A percentile compares a stretch with the other conserved stretches of the same genome.
Evolutionary conservation across 805 yeast genomes (phyloP).

Genomic region (Saccharomycopsis fodiens): DNA sequence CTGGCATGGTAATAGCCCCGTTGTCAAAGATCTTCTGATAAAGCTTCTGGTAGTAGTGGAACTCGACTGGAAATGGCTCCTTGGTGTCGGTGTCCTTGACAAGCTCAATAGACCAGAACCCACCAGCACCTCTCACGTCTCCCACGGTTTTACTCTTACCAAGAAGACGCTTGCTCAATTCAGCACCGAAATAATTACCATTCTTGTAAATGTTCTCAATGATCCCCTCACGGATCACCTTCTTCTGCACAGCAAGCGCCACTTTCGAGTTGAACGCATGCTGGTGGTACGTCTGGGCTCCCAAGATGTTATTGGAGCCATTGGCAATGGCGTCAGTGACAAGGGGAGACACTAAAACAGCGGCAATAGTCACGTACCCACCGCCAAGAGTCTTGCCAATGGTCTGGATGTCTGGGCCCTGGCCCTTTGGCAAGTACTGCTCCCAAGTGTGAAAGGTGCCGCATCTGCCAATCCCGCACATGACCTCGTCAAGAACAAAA

Average conservation of each 20-base stretch:
- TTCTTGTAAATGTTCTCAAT: constrained; percentile 36
- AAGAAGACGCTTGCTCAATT: constrained; percentile 30
- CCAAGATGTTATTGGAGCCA: constrained; percentile 35
- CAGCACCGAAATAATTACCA: constrained; percentile 37
- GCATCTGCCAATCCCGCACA: constrained; percentile 51
- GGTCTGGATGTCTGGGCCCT: constrained; percentile 40
- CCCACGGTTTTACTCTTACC: constrained; percentile 37
- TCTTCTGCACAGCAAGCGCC: constrained; percentile 39
- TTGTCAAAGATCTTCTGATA: constrained; percentile 32
- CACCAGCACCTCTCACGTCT: constrained; percentile 57
- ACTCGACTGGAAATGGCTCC: constrained; percentile 35
- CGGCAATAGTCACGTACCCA: constrained; percentile 44
- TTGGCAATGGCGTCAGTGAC: constrained; percentile 31
- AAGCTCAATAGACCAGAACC: constrained; percentile 51
- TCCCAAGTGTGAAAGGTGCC: constrained; percentile 44
- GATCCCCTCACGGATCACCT: constrained; percentile 28
- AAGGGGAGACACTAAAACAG: constrained; percentile 35
- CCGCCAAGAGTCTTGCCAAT: constrained; percentile 44
- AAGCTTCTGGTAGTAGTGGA: constrained; percentile 32
- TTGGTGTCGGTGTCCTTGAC: constrained; percentile 47
- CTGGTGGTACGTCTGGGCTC: constrained; percentile 46
- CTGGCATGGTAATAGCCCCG: constrained; percentile 42
- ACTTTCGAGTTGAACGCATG: constrained; percentile 41
- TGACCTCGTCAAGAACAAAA: constrained; percentile 46
- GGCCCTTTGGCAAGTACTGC: constrained; percentile 31